Conservation (phyloP, 768 basidiomycete species). For the Termitomyces sp. region DNA sequence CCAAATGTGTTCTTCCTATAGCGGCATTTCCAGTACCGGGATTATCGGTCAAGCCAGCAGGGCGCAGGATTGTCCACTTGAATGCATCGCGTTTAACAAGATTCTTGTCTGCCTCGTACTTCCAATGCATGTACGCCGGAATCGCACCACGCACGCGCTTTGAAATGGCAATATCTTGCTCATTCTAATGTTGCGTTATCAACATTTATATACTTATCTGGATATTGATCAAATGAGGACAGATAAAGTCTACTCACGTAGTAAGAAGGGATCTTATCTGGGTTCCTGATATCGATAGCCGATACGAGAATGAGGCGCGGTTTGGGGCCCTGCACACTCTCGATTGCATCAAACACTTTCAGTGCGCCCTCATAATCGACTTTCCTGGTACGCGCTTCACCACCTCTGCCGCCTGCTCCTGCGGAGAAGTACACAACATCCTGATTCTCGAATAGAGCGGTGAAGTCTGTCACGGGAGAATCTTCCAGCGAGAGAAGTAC, state of each 20-base stretch:
- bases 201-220: neutral
- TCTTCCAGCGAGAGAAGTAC: slow-evolving; percentile 54
- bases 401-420: slow-evolving; percentile 54
- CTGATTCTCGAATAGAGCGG: slow-evolving; percentile 33
- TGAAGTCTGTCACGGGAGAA: slow-evolving; percentile 37
- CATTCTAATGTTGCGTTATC: slow-evolving; percentile 24
- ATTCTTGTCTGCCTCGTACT: slow-evolving; percentile 46
- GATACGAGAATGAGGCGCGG: slow-evolving; percentile 56
- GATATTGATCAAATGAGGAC: neutral
- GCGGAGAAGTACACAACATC: slow-evolving; percentile 44
- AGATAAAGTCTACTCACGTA: slow-evolving; percentile 33
- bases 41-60: slow-evolving; percentile 48
- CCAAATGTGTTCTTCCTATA: slow-evolving; percentile 51
- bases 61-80: slow-evolving; percentile 63
- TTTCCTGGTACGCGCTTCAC: slow-evolving; percentile 44
- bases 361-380: slow-evolving; percentile 62
- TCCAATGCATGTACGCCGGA: slow-evolving; percentile 39
- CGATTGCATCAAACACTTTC: slow-evolving; percentile 67
- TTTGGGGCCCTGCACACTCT: slow-evolving; percentile 37
- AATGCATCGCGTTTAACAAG: slow-evolving; percentile 44
- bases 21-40: slow-evolving; percentile 44
- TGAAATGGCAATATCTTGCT: slow-evolving; percentile 38
- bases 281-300: slow-evolving; percentile 50
- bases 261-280: slow-evolving; percentile 40
- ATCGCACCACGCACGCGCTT: slow-evolving; percentile 40